Base-by-base conservation (phyloP, 441 rosid genomes). In the Metrosideros polymorpha region DNA sequence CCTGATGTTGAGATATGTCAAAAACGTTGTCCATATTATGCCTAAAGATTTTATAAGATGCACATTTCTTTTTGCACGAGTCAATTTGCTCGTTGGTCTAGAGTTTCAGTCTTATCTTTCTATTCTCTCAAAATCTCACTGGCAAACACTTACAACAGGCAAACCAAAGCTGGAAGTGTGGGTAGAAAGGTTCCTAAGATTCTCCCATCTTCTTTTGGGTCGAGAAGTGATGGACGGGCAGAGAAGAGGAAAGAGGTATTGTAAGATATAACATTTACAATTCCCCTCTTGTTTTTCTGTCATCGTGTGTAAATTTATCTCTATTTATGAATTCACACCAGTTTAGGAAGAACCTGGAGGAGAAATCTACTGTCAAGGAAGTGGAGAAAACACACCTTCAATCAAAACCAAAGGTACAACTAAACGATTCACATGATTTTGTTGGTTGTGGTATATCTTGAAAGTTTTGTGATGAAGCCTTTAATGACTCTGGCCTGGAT, bases 201-300 rank as follows among this genome's bases (percentile, higher is more conserved):
- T 85, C 89, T 93, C 75, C 91, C 93, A 77, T 88, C 95, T 87
- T 90, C 95, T 86, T 88, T 87, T 87, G 92, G 94, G 86, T 49
- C 86, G 84, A 94, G 89, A 93, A 92, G 87, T 63, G 90, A 91
- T 84, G 94, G 89, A 82, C 89, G 84, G 55, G 66, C 85, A 13
- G 93, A 90, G 87, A 94, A 91, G 89, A 90, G 89, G 87, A 93
- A 90, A 87, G 96, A 92, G 96, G 99, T 95, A 91, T 61, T 45
- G 7, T 6, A 77, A 47, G 52, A 71, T 54, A 71, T 71, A 35
- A 35, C 47, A 71, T 35, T 71, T 82, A 49, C 30, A 47, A 49
- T 29, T 27, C 54, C 49, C 66, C 57, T 10, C 27, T 66, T 71
- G 43, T 61, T 53, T 83, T 66, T 87, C 85, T 85, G 85, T 82